Evolutionary conservation across 352 stramenopile species (phyloP).

Genomic region (Phytophthora uliginosa): DNA sequence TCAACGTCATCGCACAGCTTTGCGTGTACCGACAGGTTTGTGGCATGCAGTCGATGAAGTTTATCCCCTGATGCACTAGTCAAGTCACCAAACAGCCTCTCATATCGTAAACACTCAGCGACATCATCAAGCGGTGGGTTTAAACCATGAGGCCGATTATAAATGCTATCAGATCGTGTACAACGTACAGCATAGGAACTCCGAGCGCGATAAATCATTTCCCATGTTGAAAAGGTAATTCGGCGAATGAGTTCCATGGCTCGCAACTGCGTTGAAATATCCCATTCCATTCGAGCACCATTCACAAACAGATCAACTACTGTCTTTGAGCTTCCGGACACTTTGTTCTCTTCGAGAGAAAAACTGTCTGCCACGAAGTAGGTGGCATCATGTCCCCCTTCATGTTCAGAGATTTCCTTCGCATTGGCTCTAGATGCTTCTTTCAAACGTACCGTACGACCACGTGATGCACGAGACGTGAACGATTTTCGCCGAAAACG

Average conservation of each 20-base stretch:
- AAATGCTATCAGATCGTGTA: slow-evolving; percentile 58
- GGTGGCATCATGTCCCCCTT: slow-evolving; percentile 1
- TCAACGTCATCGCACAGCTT: slow-evolving; percentile 42
- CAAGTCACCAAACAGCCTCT: slow-evolving; percentile 47
- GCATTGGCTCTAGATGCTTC: neutral
- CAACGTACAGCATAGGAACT: slow-evolving; percentile 65
- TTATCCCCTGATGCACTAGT: slow-evolving; percentile 76
- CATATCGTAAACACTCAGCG: slow-evolving; percentile 48
- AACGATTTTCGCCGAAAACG: slow-evolving; percentile 23
- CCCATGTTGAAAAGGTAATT: slow-evolving; percentile 78
- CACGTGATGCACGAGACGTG: slow-evolving; percentile 18
- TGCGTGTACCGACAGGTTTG: slow-evolving; percentile 54
- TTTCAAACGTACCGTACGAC: slow-evolving; percentile 2
- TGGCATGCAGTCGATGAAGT: slow-evolving; percentile 69
- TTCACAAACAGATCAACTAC: slow-evolving; percentile 81
- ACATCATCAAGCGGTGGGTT: slow-evolving; percentile 64
- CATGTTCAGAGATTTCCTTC: neutral
- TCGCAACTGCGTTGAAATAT: slow-evolving; percentile 64
- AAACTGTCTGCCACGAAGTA: slow-evolving; percentile 73
- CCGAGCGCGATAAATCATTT: slow-evolving; percentile 83
- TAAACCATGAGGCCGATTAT: slow-evolving; percentile 67
- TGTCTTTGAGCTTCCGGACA: slow-evolving; percentile 48
- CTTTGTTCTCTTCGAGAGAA: slow-evolving; percentile 74
- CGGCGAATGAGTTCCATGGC: slow-evolving; percentile 69
- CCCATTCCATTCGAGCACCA: slow-evolving; percentile 56